Percentiles rank a stretch among this genome's conserved stretches.
phyloP scores from a whole-genome alignment of 2,329 filamentous ascomycete genomes.

The Fusarium setosum region DNA sequence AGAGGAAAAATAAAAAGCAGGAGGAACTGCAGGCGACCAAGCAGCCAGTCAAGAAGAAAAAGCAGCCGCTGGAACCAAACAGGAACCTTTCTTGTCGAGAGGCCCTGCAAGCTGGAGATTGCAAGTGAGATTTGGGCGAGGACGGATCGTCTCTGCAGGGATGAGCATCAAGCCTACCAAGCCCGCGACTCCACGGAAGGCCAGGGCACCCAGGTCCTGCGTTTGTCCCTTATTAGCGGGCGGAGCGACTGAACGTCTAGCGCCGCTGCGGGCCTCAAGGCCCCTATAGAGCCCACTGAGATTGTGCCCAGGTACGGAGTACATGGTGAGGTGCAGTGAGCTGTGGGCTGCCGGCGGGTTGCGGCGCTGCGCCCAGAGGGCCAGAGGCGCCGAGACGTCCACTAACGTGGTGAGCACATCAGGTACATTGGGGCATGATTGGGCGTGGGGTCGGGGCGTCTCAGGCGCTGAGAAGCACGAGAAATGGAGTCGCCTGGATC shows the following conservation, averaged over 20 bases:
- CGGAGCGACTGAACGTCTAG: constrained; percentile 42
- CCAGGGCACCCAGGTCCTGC: constrained; percentile 36
- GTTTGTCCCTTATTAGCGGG: constrained; percentile 41
- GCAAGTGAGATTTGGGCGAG: constrained; percentile 46
- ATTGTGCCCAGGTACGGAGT: constrained; percentile 6
- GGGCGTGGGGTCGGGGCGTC: constrained; percentile 33
- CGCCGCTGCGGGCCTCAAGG: constrained; percentile 40
- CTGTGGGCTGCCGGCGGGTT: constrained; percentile 28
- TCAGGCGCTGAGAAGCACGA: constrained; percentile 39
- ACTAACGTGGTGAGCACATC: constrained; percentile 17
- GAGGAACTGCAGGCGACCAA: constrained; percentile 10
- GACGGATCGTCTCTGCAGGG: constrained; percentile 50
- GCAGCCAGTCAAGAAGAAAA: constrained; percentile 15
- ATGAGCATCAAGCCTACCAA: constrained; percentile 39
- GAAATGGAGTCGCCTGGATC: constrained; percentile 41
- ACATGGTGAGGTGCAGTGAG: constrained; percentile 3
- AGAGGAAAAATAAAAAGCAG: constrained; percentile 11
- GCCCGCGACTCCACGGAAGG: constrained; percentile 25
- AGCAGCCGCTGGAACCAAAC: constrained; percentile 16
- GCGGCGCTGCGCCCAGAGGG: constrained; percentile 24
- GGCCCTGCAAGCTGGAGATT: constrained; percentile 42
- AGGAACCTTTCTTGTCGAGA: constrained; percentile 4
- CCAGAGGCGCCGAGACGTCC: constrained; percentile 18
- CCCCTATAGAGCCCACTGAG: constrained; percentile 31
- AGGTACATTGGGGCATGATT: constrained; percentile 37